A percentile compares a stretch with the other conserved stretches of the same genome.
phyloP scores from a whole-genome alignment of 2,329 filamentous ascomycete genomes.

The Dactylellina drechsleri region DNA sequence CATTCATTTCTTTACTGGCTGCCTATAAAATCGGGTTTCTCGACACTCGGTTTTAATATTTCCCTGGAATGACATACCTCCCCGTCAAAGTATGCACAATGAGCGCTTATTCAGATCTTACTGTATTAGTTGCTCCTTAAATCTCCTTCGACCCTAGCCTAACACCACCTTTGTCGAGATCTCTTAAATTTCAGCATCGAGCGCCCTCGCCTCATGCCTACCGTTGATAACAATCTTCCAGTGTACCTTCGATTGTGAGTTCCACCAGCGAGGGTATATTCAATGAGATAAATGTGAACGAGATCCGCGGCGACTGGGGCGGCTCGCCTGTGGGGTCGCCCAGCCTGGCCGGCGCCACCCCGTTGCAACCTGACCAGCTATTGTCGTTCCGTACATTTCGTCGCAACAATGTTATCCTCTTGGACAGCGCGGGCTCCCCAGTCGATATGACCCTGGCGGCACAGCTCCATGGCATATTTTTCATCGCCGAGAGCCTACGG shows the following conservation, averaged over 20 bases:
- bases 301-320: constrained; percentile 37
- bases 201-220: constrained; percentile 41
- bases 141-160: constrained; percentile 23
- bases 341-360: constrained; percentile 25
- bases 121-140: constrained; percentile 26
- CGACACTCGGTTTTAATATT: no score
- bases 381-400: constrained; percentile 46
- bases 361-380: constrained; percentile 40
- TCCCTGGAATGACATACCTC: no score
- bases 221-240: constrained; percentile 33
- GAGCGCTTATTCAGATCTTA: constrained; percentile 9
- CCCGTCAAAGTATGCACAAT: no score
- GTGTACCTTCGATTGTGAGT: constrained; percentile 37
- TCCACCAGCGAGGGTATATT: constrained; percentile 34
- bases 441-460: constrained; percentile 75
- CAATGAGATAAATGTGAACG: constrained; percentile 43
- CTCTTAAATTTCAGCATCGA: constrained; percentile 41
- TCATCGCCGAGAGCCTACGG: constrained; percentile 80
- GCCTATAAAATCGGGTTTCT: no score
- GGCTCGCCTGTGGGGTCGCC: constrained; percentile 43
- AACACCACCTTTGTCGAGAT: constrained; percentile 32
- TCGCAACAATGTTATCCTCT: constrained; percentile 63
- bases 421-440: constrained; percentile 73
- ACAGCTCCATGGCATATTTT: constrained; percentile 89
- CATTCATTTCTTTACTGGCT: no score